phyloP scores from a whole-genome alignment of 306 rosid genomes.

The Trichosanthes truncata region DNA sequence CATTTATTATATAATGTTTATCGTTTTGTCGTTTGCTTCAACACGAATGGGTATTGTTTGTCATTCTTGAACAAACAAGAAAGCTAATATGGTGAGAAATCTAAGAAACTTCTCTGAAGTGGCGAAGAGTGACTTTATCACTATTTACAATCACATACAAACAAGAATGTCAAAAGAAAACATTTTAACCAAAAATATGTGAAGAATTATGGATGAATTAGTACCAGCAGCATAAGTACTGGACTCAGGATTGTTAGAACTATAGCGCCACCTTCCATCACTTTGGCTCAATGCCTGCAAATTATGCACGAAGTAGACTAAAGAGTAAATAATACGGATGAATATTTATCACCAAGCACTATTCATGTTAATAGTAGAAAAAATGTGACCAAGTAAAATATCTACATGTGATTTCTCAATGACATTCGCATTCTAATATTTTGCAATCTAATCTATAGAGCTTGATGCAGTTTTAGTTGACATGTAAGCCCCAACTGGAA shows the following conservation, averaged over 20 bases:
- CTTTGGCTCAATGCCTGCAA: slow-evolving; percentile 96
- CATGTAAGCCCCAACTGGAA: neutral
- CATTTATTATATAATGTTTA: neutral
- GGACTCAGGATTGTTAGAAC: slow-evolving; percentile 82
- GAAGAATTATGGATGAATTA: slow-evolving; percentile 15
- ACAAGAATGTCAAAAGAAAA: neutral
- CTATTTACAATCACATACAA: neutral
- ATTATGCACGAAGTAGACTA: neutral
- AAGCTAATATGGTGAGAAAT: neutral
- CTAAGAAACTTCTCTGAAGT: neutral
- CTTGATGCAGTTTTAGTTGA: neutral
- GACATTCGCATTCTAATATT: neutral
- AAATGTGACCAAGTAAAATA: neutral
- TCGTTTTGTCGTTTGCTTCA: neutral
- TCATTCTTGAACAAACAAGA: neutral
- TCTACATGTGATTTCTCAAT: neutral
- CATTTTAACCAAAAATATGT: neutral
- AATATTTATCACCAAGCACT: neutral
- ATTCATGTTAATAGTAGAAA: neutral
- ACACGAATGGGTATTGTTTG: neutral
- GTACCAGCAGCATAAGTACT: slow-evolving; percentile 98
- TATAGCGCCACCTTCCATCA: slow-evolving; percentile 98
- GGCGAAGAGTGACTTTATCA: neutral
- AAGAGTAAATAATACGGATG: neutral
- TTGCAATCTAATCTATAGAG: neutral